phyloP scores from a whole-genome alignment of 768 basidiomycete genomes.

The Scleroderma citrinum region DNA sequence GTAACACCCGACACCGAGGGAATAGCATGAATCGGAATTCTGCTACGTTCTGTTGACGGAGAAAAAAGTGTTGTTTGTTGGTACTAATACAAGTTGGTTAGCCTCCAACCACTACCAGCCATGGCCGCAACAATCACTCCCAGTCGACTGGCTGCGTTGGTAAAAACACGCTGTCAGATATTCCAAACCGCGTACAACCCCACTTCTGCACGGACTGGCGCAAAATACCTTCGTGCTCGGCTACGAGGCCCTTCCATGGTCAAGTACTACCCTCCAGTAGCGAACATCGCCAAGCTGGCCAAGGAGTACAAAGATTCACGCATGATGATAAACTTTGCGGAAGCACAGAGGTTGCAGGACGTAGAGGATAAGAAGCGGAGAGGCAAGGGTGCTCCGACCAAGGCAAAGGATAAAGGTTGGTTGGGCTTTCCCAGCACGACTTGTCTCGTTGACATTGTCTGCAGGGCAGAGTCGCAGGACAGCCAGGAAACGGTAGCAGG shows the following conservation, averaged over 20 bases:
- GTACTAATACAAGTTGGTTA: too few relatives aligned
- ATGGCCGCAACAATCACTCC: constrained; percentile 35
- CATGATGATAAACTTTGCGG: constrained; percentile 52
- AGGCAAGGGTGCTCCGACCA: constrained; percentile 82
- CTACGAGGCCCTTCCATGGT: constrained; percentile 85
- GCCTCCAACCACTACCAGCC: too few relatives aligned
- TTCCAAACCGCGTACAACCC: constrained; percentile 92
- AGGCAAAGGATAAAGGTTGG: constrained; percentile 65
- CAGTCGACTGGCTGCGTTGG: constrained; percentile 55
- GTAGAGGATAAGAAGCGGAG: constrained; percentile 61
- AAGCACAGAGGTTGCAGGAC: constrained; percentile 64
- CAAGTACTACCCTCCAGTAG: constrained; percentile 66
- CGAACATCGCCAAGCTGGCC: constrained; percentile 50
- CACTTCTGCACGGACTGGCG: constrained; percentile 70
- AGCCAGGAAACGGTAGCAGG: constrained; percentile 36
- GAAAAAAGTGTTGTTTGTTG: too few relatives aligned
- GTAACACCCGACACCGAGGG: constrained; percentile 13
- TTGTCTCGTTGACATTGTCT: constrained; percentile 1
- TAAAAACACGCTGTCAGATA: constrained; percentile 59
- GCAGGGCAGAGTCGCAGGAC: constrained; percentile 49
- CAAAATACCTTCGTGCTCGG: constrained; percentile 81
- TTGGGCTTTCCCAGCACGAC: constrained; percentile 6
- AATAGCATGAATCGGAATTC: too few relatives aligned
- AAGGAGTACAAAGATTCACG: constrained; percentile 51
- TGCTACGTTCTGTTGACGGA: too few relatives aligned